Conservation (phyloP, 208 protist species). For the Leishmania arabica region DNA sequence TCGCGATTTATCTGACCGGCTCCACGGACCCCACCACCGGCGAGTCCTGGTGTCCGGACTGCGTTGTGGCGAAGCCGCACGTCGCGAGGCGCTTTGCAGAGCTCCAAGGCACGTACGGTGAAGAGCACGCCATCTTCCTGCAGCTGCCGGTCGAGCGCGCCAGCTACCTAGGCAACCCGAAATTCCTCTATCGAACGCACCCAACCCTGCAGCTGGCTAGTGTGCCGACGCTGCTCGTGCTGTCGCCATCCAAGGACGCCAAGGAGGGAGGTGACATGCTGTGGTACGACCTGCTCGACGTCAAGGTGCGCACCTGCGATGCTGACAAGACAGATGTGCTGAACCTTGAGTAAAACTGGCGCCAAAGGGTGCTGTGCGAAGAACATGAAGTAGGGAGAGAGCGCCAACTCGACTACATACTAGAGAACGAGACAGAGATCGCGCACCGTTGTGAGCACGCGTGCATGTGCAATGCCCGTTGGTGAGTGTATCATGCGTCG, state of each 20-base stretch:
- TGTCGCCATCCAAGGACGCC: conserved; percentile 35
- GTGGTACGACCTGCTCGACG: conserved; percentile 50
- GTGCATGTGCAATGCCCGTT: neutral
- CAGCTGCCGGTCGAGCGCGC: conserved; percentile 65
- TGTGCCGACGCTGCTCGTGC: conserved; percentile 62
- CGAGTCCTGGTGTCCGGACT: conserved; percentile 82
- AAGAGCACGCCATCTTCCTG: conserved; percentile 47
- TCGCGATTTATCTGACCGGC: conserved; percentile 69
- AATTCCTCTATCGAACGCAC: conserved; percentile 66
- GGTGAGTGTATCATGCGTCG: neutral
- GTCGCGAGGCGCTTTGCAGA: conserved; percentile 43
- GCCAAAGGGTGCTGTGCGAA: neutral
- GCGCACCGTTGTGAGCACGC: neutral
- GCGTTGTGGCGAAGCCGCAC: conserved; percentile 51
- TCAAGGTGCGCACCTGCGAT: conserved; percentile 43
- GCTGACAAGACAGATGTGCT: conserved; percentile 21
- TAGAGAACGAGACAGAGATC: neutral
- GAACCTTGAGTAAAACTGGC: conserved; percentile 16
- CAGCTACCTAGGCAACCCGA: conserved; percentile 65
- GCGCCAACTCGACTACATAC: neutral
- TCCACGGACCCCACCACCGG: conserved; percentile 48
- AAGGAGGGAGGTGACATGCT: conserved; percentile 24
- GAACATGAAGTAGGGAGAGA: neutral
- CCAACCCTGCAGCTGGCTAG: conserved; percentile 37
- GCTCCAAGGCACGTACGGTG: conserved; percentile 37